Evolutionary conservation across 768 basidiomycete species (phyloP), one percentile per base, ranked within the genome.

Genomic region (Psilocybe subaeruginosa): DNA sequence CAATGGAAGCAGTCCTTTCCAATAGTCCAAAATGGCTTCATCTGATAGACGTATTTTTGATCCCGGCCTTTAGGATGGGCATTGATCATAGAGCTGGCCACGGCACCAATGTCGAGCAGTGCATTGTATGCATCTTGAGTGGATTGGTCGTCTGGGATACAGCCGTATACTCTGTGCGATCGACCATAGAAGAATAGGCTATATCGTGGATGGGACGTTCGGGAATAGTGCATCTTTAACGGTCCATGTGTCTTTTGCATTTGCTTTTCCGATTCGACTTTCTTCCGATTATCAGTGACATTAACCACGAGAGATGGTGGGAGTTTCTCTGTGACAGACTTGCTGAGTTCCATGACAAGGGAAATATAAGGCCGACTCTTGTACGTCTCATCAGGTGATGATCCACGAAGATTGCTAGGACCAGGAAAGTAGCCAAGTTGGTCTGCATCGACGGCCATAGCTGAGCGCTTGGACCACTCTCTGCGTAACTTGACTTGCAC

Each of bases 331-430:
- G 19, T 47, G n/a, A 17, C 12, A 17, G 23, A 17, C 27, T 33
- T 59, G n/a, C 59, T 59, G 19, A 64, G 48, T 37, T 64, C 63
- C 59, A 61, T 64, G 29, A 64, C 54, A 23, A 64, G 48, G 30
- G 59, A 60, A 30, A 65, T 62, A n/a, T 65, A 65, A 3, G 64
- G 64, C 4, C 61, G 53, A 52, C 39, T 9, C 19, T 35, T 30
- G 7, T 33, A 19, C 41, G 29, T 30, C 30, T 41, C 48, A 23
- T 17, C 43, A 46, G 52, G 30, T 51, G 27, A 30, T 31, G 17
- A 12, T 11, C 56, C 56, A 39, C 35, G 60, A 16, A 16, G 7
- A 19, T 54, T 31, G 14, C 23, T 23, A 2, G 23, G 2, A 23
- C 23, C 23, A 23, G 23, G 23, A 23, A 23, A 23, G 23, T 23